Conservation (phyloP, 805 yeast genomes). For the Wickerhamomyces xylosicus region DNA sequence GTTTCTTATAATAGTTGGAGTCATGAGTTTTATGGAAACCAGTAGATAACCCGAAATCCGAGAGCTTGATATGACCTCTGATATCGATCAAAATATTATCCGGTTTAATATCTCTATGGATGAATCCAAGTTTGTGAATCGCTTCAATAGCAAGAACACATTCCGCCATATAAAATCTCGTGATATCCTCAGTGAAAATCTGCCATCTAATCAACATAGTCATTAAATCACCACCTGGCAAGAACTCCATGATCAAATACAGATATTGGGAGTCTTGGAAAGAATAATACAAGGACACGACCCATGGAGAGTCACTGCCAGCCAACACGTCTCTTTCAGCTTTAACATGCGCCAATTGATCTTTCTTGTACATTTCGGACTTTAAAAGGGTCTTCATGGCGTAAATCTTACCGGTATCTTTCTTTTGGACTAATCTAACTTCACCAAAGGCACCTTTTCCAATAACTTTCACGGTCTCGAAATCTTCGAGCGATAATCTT, state of each 20-base stretch:
- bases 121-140: conserved; percentile 88
- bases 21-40: conserved; percentile 90
- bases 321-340: conserved; percentile 96
- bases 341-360: conserved; percentile 90
- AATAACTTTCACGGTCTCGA: conserved; percentile 93
- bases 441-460: conserved; percentile 99
- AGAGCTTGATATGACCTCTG: conserved; percentile 79
- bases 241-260: conserved; percentile 96
- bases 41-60: conserved; percentile 96
- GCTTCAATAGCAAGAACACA: conserved; percentile 96
- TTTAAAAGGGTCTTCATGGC: conserved; percentile 89
- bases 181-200: conserved; percentile 85
- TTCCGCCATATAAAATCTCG: conserved; percentile 90
- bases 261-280: conserved; percentile 89
- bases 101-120: conserved; percentile 96
- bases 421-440: conserved; percentile 88
- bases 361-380: conserved; percentile 73
- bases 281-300: conserved; percentile 86
- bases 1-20: conserved; percentile 80
- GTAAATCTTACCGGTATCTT: conserved; percentile 90
- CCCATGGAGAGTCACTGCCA: conserved; percentile 92
- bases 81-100: conserved; percentile 88
- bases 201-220: conserved; percentile 92
- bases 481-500: conserved; percentile 87
- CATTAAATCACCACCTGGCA: conserved; percentile 98